Evolutionary conservation across 2,329 filamentous ascomycete genomes (phyloP).

Genomic region (Diaporthe amygdali): DNA sequence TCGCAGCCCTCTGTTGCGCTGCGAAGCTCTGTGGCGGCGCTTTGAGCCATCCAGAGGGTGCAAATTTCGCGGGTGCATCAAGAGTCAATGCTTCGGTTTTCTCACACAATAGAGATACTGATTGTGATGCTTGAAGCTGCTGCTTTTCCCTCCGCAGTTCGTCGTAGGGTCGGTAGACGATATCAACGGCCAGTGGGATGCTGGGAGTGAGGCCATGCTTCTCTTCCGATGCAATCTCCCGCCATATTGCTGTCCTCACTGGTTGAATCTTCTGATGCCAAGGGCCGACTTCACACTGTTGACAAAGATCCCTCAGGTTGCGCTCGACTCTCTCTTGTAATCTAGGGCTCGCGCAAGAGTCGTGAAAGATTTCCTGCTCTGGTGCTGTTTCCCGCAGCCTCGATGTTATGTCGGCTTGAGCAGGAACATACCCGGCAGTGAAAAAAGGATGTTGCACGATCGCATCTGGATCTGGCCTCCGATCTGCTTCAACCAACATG

Average conservation of each 20-base stretch:
- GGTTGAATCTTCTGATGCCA: constrained; percentile 48
- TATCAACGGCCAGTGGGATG: constrained; percentile 65
- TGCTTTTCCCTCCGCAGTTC: constrained; percentile 60
- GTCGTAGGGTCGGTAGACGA: constrained; percentile 70
- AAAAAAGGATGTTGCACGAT: constrained; percentile 86
- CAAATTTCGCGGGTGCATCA: constrained; percentile 19
- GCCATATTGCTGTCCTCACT: constrained; percentile 63
- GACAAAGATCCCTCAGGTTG: constrained; percentile 63
- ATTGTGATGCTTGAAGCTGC: constrained; percentile 24
- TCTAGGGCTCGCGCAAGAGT: constrained; percentile 49
- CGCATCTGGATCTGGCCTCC: constrained; percentile 75
- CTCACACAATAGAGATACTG: constrained; percentile 25
- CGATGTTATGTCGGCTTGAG: constrained; percentile 60
- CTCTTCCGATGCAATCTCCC: constrained; percentile 72
- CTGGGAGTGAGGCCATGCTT: constrained; percentile 67
- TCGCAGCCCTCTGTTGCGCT: constrained; percentile 67
- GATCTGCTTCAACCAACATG: constrained; percentile 77
- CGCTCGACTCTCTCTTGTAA: constrained; percentile 51
- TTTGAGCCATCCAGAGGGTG: constrained; percentile 50
- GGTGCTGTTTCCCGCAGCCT: constrained; percentile 63
- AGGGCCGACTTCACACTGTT: constrained; percentile 63
- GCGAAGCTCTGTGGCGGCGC: constrained; percentile 69
- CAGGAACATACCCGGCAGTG: constrained; percentile 75
- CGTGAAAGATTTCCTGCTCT: constrained; percentile 63
- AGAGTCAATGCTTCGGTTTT: constrained; percentile 41